Evolutionary conservation across 129 eudicot species (phyloP), one percentile per base, ranked within the genome.

Genomic region (Flaveria robusta): DNA sequence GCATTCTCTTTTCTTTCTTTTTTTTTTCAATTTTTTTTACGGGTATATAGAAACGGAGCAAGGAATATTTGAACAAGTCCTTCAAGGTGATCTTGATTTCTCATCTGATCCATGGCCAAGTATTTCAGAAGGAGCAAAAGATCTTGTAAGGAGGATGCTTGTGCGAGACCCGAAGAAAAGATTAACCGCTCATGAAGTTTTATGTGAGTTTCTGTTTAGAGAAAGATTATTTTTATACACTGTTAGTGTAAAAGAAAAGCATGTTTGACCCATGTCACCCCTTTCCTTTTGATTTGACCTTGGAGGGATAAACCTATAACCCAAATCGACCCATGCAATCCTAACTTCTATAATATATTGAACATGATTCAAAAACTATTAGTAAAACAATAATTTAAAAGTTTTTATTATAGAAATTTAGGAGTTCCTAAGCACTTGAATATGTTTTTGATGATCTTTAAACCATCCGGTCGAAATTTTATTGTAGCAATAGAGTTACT

Each of bases 61-160:
- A 89, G 97, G 90, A 37, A 92, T 92, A 84, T 92, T 92, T 71
- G 93, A 89, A 26, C 96, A 89, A 86, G 91, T 89, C 41, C 72
- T 92, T 78, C 89, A 87, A 66, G 97, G 97, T 26, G 90, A 92
- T 75, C 91, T 92, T 66, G 97, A 92, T 84, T 92, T 92, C 79
- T 11, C 82, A 18, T 84, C 93, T 4, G 96, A 92, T 80, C 97
- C 97, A 58, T 92, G 97, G 97, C 97, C 97, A 27, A 85, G 81
- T 76, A 92, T 92, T 74, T 92, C 97, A 47, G 93, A 89, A 72
- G 83, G 83, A 42, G 97, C 97, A 47, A 92, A 92, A 78, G 96
- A 89, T 89, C 80, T 92, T 79, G 93, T 92, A 26, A 89, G 92
- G 85, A 86, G 75, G 79, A 92, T 92, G 96, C 91, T 92, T 69